Conservation (phyloP, 495 filamentous ascomycete species). For the Talaromyces thailandensis region DNA sequence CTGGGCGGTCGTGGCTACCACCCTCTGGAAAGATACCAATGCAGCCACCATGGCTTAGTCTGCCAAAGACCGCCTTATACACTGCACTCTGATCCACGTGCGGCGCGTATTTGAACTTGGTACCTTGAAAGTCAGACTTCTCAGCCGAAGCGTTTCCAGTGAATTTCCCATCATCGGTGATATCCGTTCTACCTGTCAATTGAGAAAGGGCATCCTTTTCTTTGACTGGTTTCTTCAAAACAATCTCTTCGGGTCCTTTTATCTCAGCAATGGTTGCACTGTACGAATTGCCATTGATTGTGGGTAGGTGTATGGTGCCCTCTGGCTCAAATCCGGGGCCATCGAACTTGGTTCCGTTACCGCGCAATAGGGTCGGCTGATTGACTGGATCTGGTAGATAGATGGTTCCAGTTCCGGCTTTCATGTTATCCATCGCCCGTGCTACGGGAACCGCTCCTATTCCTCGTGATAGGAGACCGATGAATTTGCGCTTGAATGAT, state of each 20-base stretch:
- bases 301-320: constrained; percentile 79
- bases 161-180: constrained; percentile 47
- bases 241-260: constrained; percentile 67
- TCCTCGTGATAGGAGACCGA: constrained; percentile 69
- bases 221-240: constrained; percentile 80
- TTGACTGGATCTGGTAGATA: constrained; percentile 86
- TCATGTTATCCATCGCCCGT: constrained; percentile 79
- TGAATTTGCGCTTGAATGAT: constrained; percentile 78
- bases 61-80: constrained; percentile 83
- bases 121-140: constrained; percentile 53
- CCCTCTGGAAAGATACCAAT: constrained; percentile 98
- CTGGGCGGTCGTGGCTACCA: constrained; percentile 92
- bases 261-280: constrained; percentile 77
- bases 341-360: constrained; percentile 79
- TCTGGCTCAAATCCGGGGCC: constrained; percentile 61
- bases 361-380: constrained; percentile 76
- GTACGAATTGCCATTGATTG: constrained; percentile 65
- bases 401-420: constrained; percentile 67
- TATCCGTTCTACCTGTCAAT: constrained; percentile 65
- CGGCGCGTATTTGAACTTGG: constrained; percentile 77
- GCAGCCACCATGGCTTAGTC: constrained; percentile 73
- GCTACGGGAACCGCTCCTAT: constrained; percentile 85
- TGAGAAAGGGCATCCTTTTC: constrained; percentile 59
- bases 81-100: constrained; percentile 92
- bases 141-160: constrained; percentile 37